Conservation (phyloP, 2,329 filamentous ascomycete genomes). For the Albophoma yamanashiensis region DNA sequence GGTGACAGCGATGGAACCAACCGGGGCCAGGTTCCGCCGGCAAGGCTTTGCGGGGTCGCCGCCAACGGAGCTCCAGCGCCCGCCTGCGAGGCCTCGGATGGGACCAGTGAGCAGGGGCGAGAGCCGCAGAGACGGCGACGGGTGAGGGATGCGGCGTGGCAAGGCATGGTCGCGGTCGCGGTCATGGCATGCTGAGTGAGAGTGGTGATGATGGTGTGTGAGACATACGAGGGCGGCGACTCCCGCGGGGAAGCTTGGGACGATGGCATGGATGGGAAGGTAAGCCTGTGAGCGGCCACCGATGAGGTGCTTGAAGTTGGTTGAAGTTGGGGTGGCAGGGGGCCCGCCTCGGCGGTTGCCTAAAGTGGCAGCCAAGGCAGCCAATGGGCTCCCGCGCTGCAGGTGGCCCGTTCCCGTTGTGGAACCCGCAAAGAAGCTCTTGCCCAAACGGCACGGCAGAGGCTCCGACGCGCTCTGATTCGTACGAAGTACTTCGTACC, state of each 20-base stretch:
- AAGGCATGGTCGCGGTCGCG: too few relatives aligned
- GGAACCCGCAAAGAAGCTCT: not conserved
- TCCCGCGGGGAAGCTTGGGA: not conserved
- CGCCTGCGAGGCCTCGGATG: not conserved
- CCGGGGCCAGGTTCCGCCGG: not conserved
- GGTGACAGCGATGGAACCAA: not conserved
- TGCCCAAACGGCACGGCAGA: not conserved
- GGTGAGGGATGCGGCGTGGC: not conserved
- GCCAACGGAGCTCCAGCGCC: not conserved
- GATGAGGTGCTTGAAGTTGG: not conserved
- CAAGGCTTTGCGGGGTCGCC: not conserved
- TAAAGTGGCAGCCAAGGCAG: not conserved
- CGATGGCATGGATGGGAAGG: too few relatives aligned
- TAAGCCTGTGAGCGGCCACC: not conserved
- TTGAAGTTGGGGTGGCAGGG: not conserved
- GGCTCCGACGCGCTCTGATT: not conserved
- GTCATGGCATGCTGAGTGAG: not conserved
- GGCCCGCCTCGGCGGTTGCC: not conserved
- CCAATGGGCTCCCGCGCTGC: not conserved
- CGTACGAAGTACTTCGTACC: not conserved
- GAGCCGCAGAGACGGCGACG: not conserved
- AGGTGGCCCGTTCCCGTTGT: not conserved
- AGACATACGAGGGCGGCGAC: not conserved
- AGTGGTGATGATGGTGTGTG: not conserved
- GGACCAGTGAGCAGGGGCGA: not conserved